Conservation (phyloP, 2,329 filamentous ascomycete genomes). For the Dendrostoma leiphaemia region DNA sequence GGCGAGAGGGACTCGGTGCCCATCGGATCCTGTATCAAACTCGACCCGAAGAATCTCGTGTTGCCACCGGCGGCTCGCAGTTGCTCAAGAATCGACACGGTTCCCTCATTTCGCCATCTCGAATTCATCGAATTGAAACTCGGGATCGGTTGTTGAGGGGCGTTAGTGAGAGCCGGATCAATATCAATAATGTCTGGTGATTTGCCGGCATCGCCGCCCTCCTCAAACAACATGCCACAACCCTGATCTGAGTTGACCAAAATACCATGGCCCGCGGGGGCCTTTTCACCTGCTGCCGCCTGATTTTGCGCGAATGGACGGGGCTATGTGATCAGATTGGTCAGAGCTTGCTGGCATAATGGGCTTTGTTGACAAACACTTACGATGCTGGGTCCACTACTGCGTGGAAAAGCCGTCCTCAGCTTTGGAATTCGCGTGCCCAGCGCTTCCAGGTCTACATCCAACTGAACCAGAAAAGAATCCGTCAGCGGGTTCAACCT, state of each 20-base stretch:
- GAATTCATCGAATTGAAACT: constrained; percentile 26
- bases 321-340: not conserved
- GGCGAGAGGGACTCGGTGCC: constrained; percentile 47
- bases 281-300: constrained; percentile 17
- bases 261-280: constrained; percentile 32
- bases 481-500: constrained; percentile 87
- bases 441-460: constrained; percentile 82
- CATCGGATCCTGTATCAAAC: constrained; percentile 40
- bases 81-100: not conserved
- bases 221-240: constrained; percentile 43
- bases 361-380: constrained; percentile 25
- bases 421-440: constrained; percentile 60
- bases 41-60: constrained; percentile 19
- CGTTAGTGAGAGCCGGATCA: constrained; percentile 31
- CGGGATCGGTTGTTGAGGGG: constrained; percentile 22
- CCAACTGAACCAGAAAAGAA: constrained; percentile 89
- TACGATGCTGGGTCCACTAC: constrained; percentile 45
- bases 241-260: constrained; percentile 41
- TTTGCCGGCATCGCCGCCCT: constrained; percentile 38
- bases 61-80: constrained; percentile 23
- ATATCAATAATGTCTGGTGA: constrained; percentile 40
- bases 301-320: not conserved
- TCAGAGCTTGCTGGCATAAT: not conserved
- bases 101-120: constrained; percentile 10
- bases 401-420: constrained; percentile 52